These are phyloP conservation scores for Trichothecium roseum DNA, from an alignment of 2,329 filamentous ascomycete genomes.

Conservation along the genomic window DNA sequence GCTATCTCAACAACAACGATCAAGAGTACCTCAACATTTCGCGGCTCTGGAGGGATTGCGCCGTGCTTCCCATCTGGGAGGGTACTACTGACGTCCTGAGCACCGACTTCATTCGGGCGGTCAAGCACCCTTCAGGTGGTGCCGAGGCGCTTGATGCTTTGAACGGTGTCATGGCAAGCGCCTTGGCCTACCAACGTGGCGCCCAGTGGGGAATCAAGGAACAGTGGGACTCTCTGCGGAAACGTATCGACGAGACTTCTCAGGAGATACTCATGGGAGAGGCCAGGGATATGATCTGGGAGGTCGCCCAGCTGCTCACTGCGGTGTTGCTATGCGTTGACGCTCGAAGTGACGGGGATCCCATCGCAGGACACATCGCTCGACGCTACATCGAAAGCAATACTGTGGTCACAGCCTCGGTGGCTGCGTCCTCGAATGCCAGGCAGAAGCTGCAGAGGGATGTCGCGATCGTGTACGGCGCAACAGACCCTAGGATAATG, in stretches of 20 bases:
- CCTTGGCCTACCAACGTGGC: constrained; percentile 13
- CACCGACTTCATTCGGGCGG: constrained; percentile 33
- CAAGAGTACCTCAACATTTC: constrained; percentile 57
- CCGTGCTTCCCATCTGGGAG: constrained; percentile 59
- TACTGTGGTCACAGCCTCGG: constrained; percentile 4
- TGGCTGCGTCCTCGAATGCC: constrained; percentile 2
- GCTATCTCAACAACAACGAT: constrained; percentile 54
- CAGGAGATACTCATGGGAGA: constrained; percentile 32
- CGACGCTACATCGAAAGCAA: constrained; percentile 24
- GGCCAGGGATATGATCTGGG: constrained; percentile 33
- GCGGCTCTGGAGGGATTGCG: constrained; percentile 53
- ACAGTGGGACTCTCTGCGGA: constrained; percentile 28
- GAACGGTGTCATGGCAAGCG: constrained; percentile 24
- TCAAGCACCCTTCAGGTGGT: constrained; percentile 33
- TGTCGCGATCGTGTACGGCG: constrained; percentile 24
- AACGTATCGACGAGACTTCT: constrained; percentile 19
- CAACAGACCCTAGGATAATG: background rate
- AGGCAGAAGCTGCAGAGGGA: constrained; percentile 20
- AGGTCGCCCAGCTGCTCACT: constrained; percentile 31
- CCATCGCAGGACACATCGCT: constrained; percentile 27
- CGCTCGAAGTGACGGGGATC: constrained; percentile 22
- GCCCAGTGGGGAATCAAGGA: constrained; percentile 12
- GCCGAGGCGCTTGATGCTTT: constrained; percentile 28
- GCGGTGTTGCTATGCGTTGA: constrained; percentile 32
- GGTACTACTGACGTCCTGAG: constrained; percentile 64